Base-by-base conservation (phyloP, 495 filamentous ascomycete genomes). In the Letharia columbiana region DNA sequence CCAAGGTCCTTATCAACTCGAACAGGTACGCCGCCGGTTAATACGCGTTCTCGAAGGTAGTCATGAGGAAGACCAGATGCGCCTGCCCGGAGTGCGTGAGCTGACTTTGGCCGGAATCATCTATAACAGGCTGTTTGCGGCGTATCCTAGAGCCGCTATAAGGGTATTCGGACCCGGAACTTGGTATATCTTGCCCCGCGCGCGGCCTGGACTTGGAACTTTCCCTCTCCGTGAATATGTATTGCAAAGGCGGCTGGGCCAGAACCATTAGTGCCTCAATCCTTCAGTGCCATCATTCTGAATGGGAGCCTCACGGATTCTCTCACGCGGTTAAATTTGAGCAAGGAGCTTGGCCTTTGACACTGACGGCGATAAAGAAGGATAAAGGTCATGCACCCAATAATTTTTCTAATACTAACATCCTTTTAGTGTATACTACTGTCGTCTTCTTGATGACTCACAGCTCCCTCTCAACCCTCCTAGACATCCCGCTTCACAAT, bases 401-500 rank as follows among this genome's bases (percentile, higher is more conserved):
- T 28, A 28, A 28, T 0, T 28, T 28, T 1, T 28, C 23, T 28
- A 1, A 39, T 39, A 39, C 8, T 39, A 39, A 39, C 0, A 39
- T 4, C 8, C 37, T 39, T 39, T 39, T 39, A 39, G 37, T 39
- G 37, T 39, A 4, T 39, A 39, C 37, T 39, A 39, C 37, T 39
- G 37, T 4, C 8, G 8, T 39, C 37, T 8, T 4, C 8, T 8
- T 39, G 1, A 1, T 39, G 37, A 4, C 37, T 8, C 8, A 8
- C 37, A 4, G 37, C 8, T 39, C 37, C 8, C 37, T 39, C 37
- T 39, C 37, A 4, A 39, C 37, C 20, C 47, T 28, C 20, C 44
- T 66, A 67, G 12, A 69, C 6, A 33, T 69, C 44, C 45, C 71
- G 66, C 13, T 78, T 81, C 67, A 82, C 69, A 61, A 76, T 67